Base-by-base conservation (phyloP, 495 filamentous ascomycete genomes). In the Neurospora sp. region DNA sequence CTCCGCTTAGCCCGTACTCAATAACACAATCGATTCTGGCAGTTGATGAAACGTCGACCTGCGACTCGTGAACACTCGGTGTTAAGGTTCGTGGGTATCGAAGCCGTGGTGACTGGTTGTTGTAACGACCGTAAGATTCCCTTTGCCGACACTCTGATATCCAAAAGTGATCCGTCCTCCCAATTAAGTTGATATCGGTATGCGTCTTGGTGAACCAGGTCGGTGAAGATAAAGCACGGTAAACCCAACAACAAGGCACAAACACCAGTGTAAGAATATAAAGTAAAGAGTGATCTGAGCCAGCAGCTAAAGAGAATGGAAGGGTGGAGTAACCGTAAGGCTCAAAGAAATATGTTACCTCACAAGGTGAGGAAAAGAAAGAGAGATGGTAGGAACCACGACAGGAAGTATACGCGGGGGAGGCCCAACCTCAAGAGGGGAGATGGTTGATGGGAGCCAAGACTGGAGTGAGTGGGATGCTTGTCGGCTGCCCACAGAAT, bases 231-330 rank as follows among this genome's bases (percentile, higher is more conserved):
- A 14, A 35, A 61, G 53, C 5, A 61, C 53, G 22, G 27, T 61
- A 40, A 61, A 46, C 69, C 59, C 8, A 39, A 71, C 68, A 70
- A 69, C 1, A 31, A 73, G 70, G 73, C 73, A 14, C 69, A 44
- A 73, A 44, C 72, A 40, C 59, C 42, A 73, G 48, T 70, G 77
- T 69, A 80, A 75, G 74, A 83, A 75, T 74, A 80, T 69, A 78
- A 77, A 76, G 68, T 69, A 85, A 87, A 82, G 82, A 87, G 82
- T 77, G 84, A 82, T 86, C 86, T 88, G 86, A 88, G 81, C 86
- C 86, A 88, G 86, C 86, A 88, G 86, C 79, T 82, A 77, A 81
- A 81, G 78, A 37, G 73, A 80, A 76, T 74, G 76, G 68, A 80
- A 85, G 80, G 81, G 53, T 35, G 27, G 22, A 61, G 53, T 61